Evolutionary conservation across 2,329 filamentous ascomycete species (phyloP), one percentile per base, ranked within the genome.

Genomic region (Penicillium sp.): DNA sequence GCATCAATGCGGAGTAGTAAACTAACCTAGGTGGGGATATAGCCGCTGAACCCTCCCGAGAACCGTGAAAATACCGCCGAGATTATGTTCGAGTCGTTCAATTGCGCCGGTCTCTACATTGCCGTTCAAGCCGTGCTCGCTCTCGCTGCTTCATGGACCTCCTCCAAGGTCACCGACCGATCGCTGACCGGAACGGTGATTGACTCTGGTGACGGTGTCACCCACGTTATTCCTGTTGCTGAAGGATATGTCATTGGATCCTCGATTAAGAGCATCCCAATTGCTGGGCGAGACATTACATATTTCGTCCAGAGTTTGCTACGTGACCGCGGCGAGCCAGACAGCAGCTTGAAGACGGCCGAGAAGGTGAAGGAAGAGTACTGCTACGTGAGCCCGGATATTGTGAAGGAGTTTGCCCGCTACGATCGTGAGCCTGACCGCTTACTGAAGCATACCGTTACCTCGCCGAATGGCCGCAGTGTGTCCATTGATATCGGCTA

Each of bases 51-150:
- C 69, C 93, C 93, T 23, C 93, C 93, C 18, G 93, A 98, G 73
- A 97, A 98, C 71, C 89, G 93, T 63, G 93, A 98, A 71, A 96
- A 95, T 67, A 97, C 93, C 17, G 93, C 93, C 68, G 93, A 98
- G 68, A 98, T 98, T 71, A 96, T 98, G 81, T 98, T 98, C 73
- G 93, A 98, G 67, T 97, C 93, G 3, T 98, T 98, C 78, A 98
- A 98, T 74, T 97, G 93, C 68, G 91, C 93, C 43, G 93, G 93
- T 71, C 83, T 98, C 52, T 98, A 98, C 71, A 98, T 98, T 65
- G 93, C 93, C 32, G 93, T 98, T 10, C 93, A 98, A 72, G 93
- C 93, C 20, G 93, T 98, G 15, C 83, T 98, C 40, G 93, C 94
- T 11, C 80, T 98, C 31, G 93, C 93, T 30, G 93, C 94, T 14